Conservation (phyloP, 495 filamentous ascomycete species). For the Sordaria brevicollis region DNA sequence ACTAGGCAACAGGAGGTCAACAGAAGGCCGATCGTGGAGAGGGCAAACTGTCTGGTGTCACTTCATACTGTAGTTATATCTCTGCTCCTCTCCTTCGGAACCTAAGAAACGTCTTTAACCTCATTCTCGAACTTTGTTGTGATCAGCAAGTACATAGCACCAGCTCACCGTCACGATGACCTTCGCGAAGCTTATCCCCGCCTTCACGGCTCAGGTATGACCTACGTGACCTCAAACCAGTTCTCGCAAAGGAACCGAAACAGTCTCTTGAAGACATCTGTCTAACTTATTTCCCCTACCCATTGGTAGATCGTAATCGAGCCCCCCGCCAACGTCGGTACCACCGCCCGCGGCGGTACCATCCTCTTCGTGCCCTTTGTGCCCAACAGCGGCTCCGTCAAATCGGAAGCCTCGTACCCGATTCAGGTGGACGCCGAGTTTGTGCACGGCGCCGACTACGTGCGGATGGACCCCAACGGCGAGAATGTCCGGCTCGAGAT, state of each 20-base stretch:
- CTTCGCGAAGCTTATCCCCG: conserved; percentile 36
- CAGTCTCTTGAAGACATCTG: not conserved
- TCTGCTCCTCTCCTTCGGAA: not conserved
- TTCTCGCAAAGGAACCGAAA: not conserved
- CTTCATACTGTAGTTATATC: too few species aligned
- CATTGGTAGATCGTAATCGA: conserved; percentile 23
- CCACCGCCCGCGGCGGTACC: conserved; percentile 9
- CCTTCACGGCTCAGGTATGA: conserved; percentile 31
- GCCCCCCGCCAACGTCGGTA: conserved; percentile 16
- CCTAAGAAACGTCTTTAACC: not conserved
- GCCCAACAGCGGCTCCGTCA: conserved; percentile 15
- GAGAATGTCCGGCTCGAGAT: conserved; percentile 42
- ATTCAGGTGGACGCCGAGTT: conserved; percentile 38
- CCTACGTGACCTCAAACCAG: not conserved
- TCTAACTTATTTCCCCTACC: not conserved
- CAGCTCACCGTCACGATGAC: not conserved
- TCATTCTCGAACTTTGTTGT: not conserved
- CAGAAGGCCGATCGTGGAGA: not conserved
- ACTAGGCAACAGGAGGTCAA: too few species aligned
- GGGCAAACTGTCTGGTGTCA: too few species aligned
- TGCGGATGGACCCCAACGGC: conserved; percentile 38
- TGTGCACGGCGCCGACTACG: conserved; percentile 42
- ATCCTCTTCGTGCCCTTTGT: conserved; percentile 23
- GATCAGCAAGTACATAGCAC: not conserved
- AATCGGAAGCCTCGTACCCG: conserved; percentile 21